phyloP scores from a whole-genome alignment of 2,329 filamentous ascomycete species.

The Apiospora phragmitis region DNA sequence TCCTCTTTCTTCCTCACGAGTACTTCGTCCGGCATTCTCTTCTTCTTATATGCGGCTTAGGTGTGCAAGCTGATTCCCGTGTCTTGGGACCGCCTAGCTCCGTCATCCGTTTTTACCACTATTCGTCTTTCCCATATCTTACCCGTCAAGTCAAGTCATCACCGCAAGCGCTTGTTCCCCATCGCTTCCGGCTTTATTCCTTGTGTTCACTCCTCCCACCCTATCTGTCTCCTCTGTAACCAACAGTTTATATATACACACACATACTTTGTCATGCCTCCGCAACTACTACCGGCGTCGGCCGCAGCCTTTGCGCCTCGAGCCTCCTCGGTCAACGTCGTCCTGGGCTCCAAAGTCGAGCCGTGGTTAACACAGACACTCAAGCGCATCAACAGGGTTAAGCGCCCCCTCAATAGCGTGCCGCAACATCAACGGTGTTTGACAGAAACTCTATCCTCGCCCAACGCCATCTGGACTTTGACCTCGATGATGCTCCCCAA shows the following conservation, averaged over 20 bases:
- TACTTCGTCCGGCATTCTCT: conserved; percentile 59
- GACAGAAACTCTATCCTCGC: conserved; percentile 87
- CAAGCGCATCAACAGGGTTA: conserved; percentile 95
- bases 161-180: conserved; percentile 24
- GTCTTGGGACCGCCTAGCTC: conserved; percentile 56
- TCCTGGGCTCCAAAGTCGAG: conserved; percentile 88
- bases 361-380: conserved; percentile 95
- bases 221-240: conserved; percentile 12
- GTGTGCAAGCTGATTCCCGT: conserved; percentile 62
- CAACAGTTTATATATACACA: conserved; percentile 13
- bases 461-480: conserved; percentile 92
- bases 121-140: conserved; percentile 41
- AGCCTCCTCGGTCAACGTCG: conserved; percentile 87
- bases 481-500: conserved; percentile 92
- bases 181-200: conserved; percentile 30
- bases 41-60: conserved; percentile 59
- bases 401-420: conserved; percentile 95
- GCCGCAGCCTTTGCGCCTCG: conserved; percentile 95
- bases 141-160: conserved; percentile 21
- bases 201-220: conserved; percentile 20
- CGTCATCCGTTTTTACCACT: conserved; percentile 46
- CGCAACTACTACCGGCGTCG: conserved; percentile 90
- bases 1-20: conserved; percentile 55
- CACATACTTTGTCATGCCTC: conserved; percentile 69
- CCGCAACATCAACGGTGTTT: conserved; percentile 94